Percentiles rank a stretch among this genome's conserved stretches.
These are phyloP conservation scores for Pholiota adiposa DNA, from an alignment of 1,284 basidiomycete genomes.

Conservation along the genomic window DNA sequence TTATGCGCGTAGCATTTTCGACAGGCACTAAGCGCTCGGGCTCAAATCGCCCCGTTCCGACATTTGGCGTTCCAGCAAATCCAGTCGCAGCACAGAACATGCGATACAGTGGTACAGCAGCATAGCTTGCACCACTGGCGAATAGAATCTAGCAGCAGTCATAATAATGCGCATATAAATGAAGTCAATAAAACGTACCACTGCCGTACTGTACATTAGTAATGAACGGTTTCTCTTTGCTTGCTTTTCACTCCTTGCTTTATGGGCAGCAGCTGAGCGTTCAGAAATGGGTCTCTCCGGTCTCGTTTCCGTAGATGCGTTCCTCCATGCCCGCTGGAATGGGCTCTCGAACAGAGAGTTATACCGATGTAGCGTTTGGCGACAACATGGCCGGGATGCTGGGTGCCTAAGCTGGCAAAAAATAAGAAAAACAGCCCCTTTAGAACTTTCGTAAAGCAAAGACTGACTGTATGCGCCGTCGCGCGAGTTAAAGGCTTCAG, in stretches of 20 bases:
- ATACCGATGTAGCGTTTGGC: neutral
- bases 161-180: conserved; percentile 6
- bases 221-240: conserved; percentile 69
- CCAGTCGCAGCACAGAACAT: conserved; percentile 98
- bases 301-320: conserved; percentile 23
- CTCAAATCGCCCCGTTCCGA: conserved; percentile 81
- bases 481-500: conserved; percentile 5
- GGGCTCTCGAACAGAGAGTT: conserved; percentile 7
- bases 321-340: conserved; percentile 21
- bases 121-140: conserved; percentile 88
- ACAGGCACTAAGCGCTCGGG: conserved; percentile 82
- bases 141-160: conserved; percentile 67
- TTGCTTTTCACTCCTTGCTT: conserved; percentile 36
- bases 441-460: neutral
- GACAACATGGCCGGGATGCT: conserved; percentile 13
- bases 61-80: conserved; percentile 93
- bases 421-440: neutral
- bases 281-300: neutral
- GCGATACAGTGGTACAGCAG: conserved; percentile 95
- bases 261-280: conserved; percentile 10
- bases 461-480: conserved; percentile 8
- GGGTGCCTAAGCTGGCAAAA: conserved; percentile 19
- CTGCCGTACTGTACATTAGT: conserved; percentile 80
- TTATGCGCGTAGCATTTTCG: conserved; percentile 76
- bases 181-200: conserved; percentile 50